Base-by-base conservation (phyloP, 441 rosid genomes). In the Gossypium gossypioides region DNA sequence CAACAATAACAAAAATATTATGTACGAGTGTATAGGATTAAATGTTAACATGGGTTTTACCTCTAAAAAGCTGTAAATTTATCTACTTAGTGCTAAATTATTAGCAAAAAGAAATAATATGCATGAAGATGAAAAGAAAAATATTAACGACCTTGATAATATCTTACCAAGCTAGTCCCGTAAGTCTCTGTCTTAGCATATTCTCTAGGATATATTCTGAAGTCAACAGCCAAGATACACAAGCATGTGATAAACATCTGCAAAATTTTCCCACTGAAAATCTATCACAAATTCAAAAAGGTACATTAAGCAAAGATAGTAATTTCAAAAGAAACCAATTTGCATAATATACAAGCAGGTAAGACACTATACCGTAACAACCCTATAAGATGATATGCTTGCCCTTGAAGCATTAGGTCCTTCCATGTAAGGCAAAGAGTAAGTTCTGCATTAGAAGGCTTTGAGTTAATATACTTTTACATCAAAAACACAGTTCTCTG, bases 131-230 rank as follows among this genome's bases (percentile, higher is more conserved):
- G 37, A 19, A 8, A 51, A 32, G 54, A 8, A 40, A 15, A 63
- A 42, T 71, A 42, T 18, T 57, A 37, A 60, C 44, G 42, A 72
- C 10, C 21, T n/a, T 37, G 32, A 63, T 63, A 68, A 42, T 51
- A 63, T 71, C 87, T 75, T 82, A 92, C 97, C 96, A 92, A 79
- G 81, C 99, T 72, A 74, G 91, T 84, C 55, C 94, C 97, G 22
- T 87, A 92, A 32, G 89, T 88, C 85, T 94, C 99, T 6, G 94
- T 90, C 86, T 94, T 92, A 10, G 97, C 97, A 13, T 88, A 83
- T 85, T 84, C 86, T 79, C 97, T 84, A 1, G 99, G 97, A 83
- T 84, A 94, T 80, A 92, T 86, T 79, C 76, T 87, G 77, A 94
- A 92, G 69, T 94, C 99, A 72, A 92, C 99, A 71, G 94, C 97